Percentiles rank a stretch among this genome's conserved stretches.
Conservation (phyloP, 441 rosid genomes). For the Aleurites moluccanus region DNA sequence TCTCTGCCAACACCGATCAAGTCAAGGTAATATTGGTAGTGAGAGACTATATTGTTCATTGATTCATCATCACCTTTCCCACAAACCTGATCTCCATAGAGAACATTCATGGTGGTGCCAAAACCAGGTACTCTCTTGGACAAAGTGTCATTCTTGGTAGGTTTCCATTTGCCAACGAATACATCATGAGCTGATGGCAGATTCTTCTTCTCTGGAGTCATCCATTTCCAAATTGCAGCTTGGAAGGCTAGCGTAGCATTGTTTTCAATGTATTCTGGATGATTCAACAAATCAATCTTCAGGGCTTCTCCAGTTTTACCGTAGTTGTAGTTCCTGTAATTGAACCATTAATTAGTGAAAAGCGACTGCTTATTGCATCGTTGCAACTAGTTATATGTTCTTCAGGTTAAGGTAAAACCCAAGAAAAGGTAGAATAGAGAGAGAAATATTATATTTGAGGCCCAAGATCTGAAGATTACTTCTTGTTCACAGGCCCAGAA, state of each 20-base stretch:
- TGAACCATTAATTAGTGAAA: neutral
- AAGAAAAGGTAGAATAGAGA: neutral
- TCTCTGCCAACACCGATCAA: conserved; percentile 71
- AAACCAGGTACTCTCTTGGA: conserved; percentile 66
- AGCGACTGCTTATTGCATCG: neutral
- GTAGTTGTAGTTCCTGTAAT: conserved; percentile 69
- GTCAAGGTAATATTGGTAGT: conserved; percentile 64
- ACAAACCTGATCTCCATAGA: conserved; percentile 62
- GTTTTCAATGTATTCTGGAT: conserved; percentile 67
- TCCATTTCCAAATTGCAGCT: conserved; percentile 74
- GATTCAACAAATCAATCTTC: conserved; percentile 53
- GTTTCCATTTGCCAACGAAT: conserved; percentile 72
- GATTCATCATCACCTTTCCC: conserved; percentile 60
- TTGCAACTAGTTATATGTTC: neutral
- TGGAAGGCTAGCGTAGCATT: conserved; percentile 74
- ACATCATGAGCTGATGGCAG: conserved; percentile 67
- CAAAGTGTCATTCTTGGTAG: conserved; percentile 66
- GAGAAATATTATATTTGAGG: too few species aligned
- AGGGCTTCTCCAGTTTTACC: conserved; percentile 65
- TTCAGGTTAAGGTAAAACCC: neutral
- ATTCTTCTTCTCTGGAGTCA: conserved; percentile 64
- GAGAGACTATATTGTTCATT: conserved; percentile 66
- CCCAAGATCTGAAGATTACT: neutral
- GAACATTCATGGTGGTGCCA: conserved; percentile 69
- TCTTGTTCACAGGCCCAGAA: neutral